phyloP scores from a whole-genome alignment of 2,329 filamentous ascomycete genomes.

The Zalaria obscura region DNA sequence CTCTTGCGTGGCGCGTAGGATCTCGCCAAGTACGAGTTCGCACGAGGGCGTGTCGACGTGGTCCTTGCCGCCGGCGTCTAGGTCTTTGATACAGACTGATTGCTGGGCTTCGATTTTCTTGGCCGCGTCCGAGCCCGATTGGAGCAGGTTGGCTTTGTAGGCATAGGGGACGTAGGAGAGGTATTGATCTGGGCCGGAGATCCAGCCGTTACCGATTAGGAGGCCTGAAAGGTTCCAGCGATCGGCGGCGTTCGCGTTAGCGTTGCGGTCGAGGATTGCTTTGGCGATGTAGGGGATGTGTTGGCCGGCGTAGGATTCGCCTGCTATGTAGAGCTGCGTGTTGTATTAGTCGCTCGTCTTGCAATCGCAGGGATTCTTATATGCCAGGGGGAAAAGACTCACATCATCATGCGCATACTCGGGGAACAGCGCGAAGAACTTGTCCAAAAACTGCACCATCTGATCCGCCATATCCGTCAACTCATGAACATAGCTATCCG shows the following conservation, averaged over 20 bases:
- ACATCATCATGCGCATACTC: constrained; percentile 89
- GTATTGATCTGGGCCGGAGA: constrained; percentile 82
- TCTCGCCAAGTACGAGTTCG: constrained; percentile 59
- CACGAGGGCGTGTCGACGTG: constrained; percentile 57
- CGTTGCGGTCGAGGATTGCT: constrained; percentile 75
- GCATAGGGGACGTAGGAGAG: constrained; percentile 71
- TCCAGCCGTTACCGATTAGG: constrained; percentile 96
- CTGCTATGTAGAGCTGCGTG: constrained; percentile 72
- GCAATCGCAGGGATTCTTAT: no score
- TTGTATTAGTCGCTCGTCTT: constrained; percentile 3
- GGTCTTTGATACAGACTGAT: constrained; percentile 47
- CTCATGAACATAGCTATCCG: constrained; percentile 72
- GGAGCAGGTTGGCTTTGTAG: constrained; percentile 60
- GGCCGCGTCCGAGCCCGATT: constrained; percentile 49
- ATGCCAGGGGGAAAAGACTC: constrained; percentile 26
- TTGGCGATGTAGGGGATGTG: constrained; percentile 64
- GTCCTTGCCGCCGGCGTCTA: constrained; percentile 44
- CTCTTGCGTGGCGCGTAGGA: constrained; percentile 50
- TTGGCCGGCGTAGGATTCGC: constrained; percentile 93
- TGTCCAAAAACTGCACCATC: constrained; percentile 78
- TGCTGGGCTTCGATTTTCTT: constrained; percentile 55
- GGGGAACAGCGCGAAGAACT: constrained; percentile 81
- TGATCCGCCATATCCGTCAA: constrained; percentile 80
- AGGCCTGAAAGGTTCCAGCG: constrained; percentile 73
- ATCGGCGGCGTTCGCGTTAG: constrained; percentile 31